These are phyloP conservation scores for Phallus indusiatus DNA, from an alignment of 768 basidiomycete species.

Conservation along the genomic window DNA sequence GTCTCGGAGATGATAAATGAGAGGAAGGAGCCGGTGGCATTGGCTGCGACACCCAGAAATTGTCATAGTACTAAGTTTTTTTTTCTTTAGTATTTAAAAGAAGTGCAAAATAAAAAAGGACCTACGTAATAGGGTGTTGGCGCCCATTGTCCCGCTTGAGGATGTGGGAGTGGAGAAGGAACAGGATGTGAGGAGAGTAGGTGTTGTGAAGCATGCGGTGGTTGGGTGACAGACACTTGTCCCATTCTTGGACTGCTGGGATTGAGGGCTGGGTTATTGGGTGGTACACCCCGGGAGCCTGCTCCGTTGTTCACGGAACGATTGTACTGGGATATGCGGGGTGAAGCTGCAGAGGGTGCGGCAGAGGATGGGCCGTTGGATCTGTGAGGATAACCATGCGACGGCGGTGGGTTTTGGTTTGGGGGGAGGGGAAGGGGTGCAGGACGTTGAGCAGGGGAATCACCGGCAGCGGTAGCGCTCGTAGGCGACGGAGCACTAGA, in stretches of 20 bases:
- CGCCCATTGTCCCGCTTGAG: conserved; percentile 34
- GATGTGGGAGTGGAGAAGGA: conserved; percentile 38
- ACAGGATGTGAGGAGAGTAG: conserved; percentile 45
- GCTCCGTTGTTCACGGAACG: conserved; percentile 56
- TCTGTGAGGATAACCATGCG: neutral
- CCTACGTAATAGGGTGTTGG: conserved; percentile 47
- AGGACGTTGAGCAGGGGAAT: conserved; percentile 29
- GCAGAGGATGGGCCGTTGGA: conserved; percentile 24
- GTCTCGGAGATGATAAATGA: conserved; percentile 36
- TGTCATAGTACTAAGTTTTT: conserved; percentile 21
- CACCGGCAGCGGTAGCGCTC: neutral
- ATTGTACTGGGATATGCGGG: conserved; percentile 59
- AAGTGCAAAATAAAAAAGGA: conserved; percentile 11
- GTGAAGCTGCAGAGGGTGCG: conserved; percentile 38
- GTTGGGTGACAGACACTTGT: neutral
- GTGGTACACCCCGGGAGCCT: conserved; percentile 37
- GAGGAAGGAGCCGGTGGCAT: conserved; percentile 21
- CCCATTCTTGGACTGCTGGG: conserved; percentile 20
- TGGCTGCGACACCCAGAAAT: conserved; percentile 12
- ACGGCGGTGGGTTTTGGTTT: neutral
- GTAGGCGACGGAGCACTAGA: neutral
- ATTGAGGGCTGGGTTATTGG: conserved; percentile 32
- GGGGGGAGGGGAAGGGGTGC: conserved; percentile 1
- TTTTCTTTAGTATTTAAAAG: neutral
- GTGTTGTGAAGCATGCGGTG: conserved; percentile 29